phyloP scores from a whole-genome alignment of 1,284 basidiomycete species.

The Quambalaria eucalypti region DNA sequence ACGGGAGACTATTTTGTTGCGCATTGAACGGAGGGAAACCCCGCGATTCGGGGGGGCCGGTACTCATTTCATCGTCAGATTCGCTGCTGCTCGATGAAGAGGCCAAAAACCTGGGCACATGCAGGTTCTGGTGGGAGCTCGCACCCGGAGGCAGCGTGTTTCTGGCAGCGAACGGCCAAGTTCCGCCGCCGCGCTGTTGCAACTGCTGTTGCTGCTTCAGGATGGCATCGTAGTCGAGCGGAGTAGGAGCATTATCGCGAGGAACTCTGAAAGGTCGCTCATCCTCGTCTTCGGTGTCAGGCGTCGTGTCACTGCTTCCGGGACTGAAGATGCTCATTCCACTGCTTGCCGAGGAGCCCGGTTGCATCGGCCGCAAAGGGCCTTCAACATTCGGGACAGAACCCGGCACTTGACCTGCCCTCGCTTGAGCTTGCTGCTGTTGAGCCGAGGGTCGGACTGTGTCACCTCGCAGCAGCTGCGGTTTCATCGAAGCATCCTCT shows the following conservation, averaged over 20 bases:
- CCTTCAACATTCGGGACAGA: no score
- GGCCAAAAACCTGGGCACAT: slow-evolving; percentile 3
- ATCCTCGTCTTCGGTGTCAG: slow-evolving; percentile 28
- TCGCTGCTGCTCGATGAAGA: slow-evolving; percentile 10
- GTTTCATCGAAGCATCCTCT: no score
- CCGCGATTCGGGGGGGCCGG: neutral
- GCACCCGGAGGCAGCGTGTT: no score
- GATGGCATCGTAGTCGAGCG: neutral
- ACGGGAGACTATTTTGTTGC: neutral
- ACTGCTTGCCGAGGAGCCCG: slow-evolving; percentile 4
- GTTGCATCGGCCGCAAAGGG: slow-evolving; percentile 17
- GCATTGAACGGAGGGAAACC: neutral
- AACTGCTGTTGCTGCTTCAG: neutral
- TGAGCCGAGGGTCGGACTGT: neutral
- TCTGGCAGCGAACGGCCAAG: no score
- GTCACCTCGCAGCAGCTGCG: slow-evolving; percentile 1
- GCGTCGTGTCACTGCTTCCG: slow-evolving; percentile 22
- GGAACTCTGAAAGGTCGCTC: slow-evolving; percentile 14
- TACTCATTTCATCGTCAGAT: slow-evolving; percentile 3
- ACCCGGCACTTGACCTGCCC: no score
- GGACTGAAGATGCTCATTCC: slow-evolving; percentile 22
- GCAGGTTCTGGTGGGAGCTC: no score
- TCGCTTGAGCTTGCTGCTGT: neutral
- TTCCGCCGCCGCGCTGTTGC: neutral
- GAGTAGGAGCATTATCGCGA: neutral